Evolutionary conservation across 1,139 yeast genomes (phyloP).

Genomic region (Geotrichum citri-aurantii): DNA sequence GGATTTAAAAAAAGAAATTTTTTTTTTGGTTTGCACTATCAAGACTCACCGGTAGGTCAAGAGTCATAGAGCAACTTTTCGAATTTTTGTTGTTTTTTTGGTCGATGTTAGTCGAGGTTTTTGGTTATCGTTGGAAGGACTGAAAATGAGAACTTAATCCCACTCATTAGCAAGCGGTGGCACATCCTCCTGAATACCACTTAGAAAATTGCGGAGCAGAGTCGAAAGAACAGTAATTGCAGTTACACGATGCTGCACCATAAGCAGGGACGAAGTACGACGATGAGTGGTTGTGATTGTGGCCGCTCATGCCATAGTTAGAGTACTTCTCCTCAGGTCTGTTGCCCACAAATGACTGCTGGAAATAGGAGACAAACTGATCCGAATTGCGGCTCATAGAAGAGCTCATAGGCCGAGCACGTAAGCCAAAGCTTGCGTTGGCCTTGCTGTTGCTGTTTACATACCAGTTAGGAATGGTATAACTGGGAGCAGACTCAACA

Average conservation of each 20-base stretch:
- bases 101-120: background rate
- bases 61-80: background rate
- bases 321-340: background rate
- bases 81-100: background rate
- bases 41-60: background rate
- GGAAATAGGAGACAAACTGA: conserved; percentile 17
- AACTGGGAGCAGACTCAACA: conserved; percentile 15
- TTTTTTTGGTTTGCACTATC: background rate
- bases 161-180: conserved; percentile 15
- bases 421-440: conserved; percentile 2
- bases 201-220: conserved; percentile 15
- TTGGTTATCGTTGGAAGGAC: background rate
- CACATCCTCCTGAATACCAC: conserved; percentile 15
- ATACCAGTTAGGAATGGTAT: conserved; percentile 20
- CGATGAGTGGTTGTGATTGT: conserved; percentile 3
- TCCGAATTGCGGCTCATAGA: conserved; percentile 4
- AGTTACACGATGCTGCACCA: conserved; percentile 16
- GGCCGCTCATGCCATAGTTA: conserved; percentile 1
- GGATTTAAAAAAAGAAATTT: background rate
- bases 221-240: conserved; percentile 17
- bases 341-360: conserved; percentile 17
- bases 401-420: conserved; percentile 13
- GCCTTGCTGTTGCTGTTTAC: conserved; percentile 6
- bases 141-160: background rate
- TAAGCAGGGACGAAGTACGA: conserved; percentile 15